Evolutionary conservation across 1,284 basidiomycete genomes (phyloP).

Genomic region (Amylostereum areolatum): DNA sequence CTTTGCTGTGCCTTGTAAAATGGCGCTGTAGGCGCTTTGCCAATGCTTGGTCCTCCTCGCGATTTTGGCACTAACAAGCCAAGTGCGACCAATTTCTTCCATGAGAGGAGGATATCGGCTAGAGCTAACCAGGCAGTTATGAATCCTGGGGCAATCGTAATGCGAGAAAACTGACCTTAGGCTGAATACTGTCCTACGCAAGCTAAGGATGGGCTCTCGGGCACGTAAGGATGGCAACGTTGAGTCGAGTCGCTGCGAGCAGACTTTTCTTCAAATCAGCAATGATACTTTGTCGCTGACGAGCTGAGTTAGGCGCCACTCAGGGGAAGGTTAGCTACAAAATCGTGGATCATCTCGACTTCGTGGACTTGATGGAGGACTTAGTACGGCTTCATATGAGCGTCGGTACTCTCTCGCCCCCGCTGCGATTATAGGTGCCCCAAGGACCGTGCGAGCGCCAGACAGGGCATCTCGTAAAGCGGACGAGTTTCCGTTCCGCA

Average conservation of each 20-base stretch:
- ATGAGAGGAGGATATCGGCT: constrained; percentile 24
- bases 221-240: constrained; percentile 91
- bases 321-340: constrained; percentile 19
- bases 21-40: constrained; percentile 96
- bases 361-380: constrained; percentile 90
- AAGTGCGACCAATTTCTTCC: constrained; percentile 73
- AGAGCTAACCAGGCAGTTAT: constrained; percentile 5
- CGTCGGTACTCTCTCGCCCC: constrained; percentile 79
- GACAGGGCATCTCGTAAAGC: constrained; percentile 49
- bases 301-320: constrained; percentile 13
- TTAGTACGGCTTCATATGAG: constrained; percentile 82
- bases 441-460: constrained; percentile 72
- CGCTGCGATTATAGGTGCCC: constrained; percentile 76
- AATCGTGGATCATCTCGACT: constrained; percentile 70
- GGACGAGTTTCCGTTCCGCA: constrained; percentile 50
- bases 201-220: constrained; percentile 86
- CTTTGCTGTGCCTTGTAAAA: constrained; percentile 88
- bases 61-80: constrained; percentile 92
- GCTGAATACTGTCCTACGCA: constrained; percentile 83
- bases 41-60: constrained; percentile 93
- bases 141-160: background rate
- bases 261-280: constrained; percentile 28
- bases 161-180: constrained; percentile 43
- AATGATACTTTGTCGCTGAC: constrained; percentile 36
- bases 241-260: constrained; percentile 60